Percentiles rank a stretch among this genome's conserved stretches.
Conservation (phyloP, 495 filamentous ascomycete species). For the Tuber umbilicatum region DNA sequence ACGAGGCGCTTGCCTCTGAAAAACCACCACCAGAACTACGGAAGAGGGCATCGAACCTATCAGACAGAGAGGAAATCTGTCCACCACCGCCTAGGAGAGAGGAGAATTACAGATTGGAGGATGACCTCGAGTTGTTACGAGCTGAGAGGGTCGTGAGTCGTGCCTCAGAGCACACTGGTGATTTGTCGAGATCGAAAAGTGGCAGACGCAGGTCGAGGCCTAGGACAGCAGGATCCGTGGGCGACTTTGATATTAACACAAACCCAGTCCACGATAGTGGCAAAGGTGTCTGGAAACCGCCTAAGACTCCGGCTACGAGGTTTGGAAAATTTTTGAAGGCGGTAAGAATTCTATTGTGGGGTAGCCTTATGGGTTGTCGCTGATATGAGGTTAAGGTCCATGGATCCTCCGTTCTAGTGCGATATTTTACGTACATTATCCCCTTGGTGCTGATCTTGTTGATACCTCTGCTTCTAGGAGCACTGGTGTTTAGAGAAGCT, state of each 20-base stretch:
- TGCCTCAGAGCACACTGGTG: slow-evolving; percentile 45
- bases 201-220: slow-evolving; percentile 40
- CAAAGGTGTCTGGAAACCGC: slow-evolving; percentile 58
- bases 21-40: background rate
- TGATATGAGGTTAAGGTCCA: slow-evolving; percentile 52
- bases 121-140: slow-evolving; percentile 76
- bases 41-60: background rate
- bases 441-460: slow-evolving; percentile 68
- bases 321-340: slow-evolving; percentile 58
- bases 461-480: slow-evolving; percentile 73
- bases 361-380: slow-evolving; percentile 53
- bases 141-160: slow-evolving; percentile 67
- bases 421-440: slow-evolving; percentile 81
- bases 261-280: slow-evolving; percentile 68
- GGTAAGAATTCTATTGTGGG: slow-evolving; percentile 18
- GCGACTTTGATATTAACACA: slow-evolving; percentile 75
- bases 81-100: slow-evolving; percentile 47
- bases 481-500: slow-evolving; percentile 57
- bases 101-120: slow-evolving; percentile 64
- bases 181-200: slow-evolving; percentile 44
- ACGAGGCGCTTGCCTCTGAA: slow-evolving; percentile 9
- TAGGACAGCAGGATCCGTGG: slow-evolving; percentile 57
- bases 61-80: background rate
- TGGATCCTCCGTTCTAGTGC: slow-evolving; percentile 66
- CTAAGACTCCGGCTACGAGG: slow-evolving; percentile 57